Conservation (phyloP, 169 alveolate genomes). For the Cryptosporidium andersoni region DNA sequence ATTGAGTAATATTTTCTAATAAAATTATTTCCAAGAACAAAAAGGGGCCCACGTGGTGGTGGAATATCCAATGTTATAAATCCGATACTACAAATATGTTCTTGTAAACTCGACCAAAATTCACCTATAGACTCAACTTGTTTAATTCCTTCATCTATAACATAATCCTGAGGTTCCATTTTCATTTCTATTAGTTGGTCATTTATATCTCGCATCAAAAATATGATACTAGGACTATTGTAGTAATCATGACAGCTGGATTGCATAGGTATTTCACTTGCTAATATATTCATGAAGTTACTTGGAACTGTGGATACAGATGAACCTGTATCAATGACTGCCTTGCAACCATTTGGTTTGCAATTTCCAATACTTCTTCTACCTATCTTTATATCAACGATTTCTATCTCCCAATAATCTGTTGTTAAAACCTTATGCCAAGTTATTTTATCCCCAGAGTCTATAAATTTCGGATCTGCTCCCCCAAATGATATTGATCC, state of each 20-base stretch:
- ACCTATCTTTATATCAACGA: conserved; percentile 80
- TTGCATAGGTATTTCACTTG: conserved; percentile 55
- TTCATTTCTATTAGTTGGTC: conserved; percentile 76
- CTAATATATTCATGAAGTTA: conserved; percentile 30
- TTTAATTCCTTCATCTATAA: conserved; percentile 78
- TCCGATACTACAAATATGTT: conserved; percentile 79
- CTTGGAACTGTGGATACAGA: conserved; percentile 71
- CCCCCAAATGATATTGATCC: conserved; percentile 83
- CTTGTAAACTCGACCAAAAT: conserved; percentile 46
- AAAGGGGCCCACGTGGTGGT: conserved; percentile 84
- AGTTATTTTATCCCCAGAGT: conserved; percentile 81
- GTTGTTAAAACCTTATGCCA: conserved; percentile 83
- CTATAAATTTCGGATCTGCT: conserved; percentile 84
- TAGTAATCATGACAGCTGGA: conserved; percentile 11
- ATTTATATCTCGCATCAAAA: conserved; percentile 73
- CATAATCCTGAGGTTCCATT: conserved; percentile 78
- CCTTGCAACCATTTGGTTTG: conserved; percentile 76
- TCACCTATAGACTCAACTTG: conserved; percentile 27
- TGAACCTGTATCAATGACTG: conserved; percentile 92
- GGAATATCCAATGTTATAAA: conserved; percentile 83
- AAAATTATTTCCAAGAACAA: conserved; percentile 82
- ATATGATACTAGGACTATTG: conserved; percentile 71
- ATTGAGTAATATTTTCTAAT: conserved; percentile 83
- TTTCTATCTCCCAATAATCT: conserved; percentile 88
- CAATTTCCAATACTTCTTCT: conserved; percentile 75